phyloP scores from a whole-genome alignment of 2,329 filamentous ascomycete genomes.

The Coleophoma eucalyptorum region DNA sequence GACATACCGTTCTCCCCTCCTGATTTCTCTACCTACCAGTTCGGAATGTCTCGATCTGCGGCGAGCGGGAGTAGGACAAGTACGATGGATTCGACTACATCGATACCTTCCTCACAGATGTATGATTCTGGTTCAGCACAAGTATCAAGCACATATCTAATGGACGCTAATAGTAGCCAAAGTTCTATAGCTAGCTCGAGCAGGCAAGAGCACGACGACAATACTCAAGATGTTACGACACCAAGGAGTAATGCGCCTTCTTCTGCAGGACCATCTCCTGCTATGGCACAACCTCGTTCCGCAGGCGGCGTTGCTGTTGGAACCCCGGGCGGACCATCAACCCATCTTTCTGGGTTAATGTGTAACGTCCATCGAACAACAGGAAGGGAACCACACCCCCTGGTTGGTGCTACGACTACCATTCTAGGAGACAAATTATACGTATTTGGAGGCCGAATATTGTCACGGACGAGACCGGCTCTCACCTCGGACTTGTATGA shows the following conservation, averaged over 20 bases:
- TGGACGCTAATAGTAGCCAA: conserved; percentile 33
- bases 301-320: conserved; percentile 34
- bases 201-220: conserved; percentile 43
- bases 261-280: conserved; percentile 55
- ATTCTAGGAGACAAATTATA: conserved; percentile 94
- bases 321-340: conserved; percentile 39
- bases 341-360: conserved; percentile 63
- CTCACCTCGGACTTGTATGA: conserved; percentile 93
- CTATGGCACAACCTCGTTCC: conserved; percentile 33
- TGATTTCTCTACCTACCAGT: conserved; percentile 18
- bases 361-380: conserved; percentile 81
- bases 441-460: conserved; percentile 86
- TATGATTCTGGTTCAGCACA: conserved; percentile 16
- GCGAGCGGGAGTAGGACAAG: conserved; percentile 23
- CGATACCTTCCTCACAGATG: conserved; percentile 13
- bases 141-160: conserved; percentile 10
- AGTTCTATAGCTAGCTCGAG: conserved; percentile 36
- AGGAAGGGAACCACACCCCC: conserved; percentile 81
- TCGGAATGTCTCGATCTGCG: conserved; percentile 18
- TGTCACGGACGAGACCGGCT: conserved; percentile 76
- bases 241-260: conserved; percentile 49
- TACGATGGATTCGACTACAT: conserved; percentile 27
- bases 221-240: conserved; percentile 43
- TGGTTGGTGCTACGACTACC: conserved; percentile 94
- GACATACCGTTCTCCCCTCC: conserved; percentile 15